phyloP scores from a whole-genome alignment of 1,284 basidiomycete species.

The Cryptococcus amylolentus region DNA sequence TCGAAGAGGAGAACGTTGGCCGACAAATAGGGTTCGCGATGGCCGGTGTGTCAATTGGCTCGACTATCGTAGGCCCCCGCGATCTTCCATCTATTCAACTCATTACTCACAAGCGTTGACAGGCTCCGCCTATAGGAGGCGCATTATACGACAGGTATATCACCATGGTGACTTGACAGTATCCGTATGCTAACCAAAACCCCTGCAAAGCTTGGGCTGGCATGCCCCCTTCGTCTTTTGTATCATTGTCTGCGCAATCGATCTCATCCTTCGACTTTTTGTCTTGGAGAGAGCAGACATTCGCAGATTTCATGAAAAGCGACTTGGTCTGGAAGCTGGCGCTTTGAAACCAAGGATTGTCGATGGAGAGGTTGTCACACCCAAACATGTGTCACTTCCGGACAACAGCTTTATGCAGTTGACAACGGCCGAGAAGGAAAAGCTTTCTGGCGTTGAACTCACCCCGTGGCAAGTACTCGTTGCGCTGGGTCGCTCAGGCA shows the following conservation, averaged over 20 bases:
- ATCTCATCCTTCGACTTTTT: slow-evolving; percentile 57
- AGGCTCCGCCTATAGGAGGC: slow-evolving; percentile 64
- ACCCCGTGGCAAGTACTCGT: slow-evolving; percentile 51
- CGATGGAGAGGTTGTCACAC: not conserved
- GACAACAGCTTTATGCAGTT: not conserved
- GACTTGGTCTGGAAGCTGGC: not conserved
- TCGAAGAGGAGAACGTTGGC: slow-evolving; percentile 59
- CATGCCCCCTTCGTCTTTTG: slow-evolving; percentile 70
- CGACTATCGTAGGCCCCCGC: slow-evolving; percentile 51
- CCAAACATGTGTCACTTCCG: slow-evolving; percentile 1
- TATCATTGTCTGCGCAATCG: slow-evolving; percentile 59
- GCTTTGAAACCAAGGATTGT: not conserved
- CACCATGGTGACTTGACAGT: not conserved
- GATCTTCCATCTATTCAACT: not conserved
- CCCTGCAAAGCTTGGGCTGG: slow-evolving; percentile 57
- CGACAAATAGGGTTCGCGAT: slow-evolving; percentile 70
- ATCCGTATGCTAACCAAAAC: not conserved
- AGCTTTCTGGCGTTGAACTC: slow-evolving; percentile 24
- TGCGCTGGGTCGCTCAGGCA: slow-evolving; percentile 55
- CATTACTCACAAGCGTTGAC: not conserved
- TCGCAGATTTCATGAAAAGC: slow-evolving; percentile 11
- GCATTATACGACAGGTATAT: slow-evolving; percentile 55
- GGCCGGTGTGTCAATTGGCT: slow-evolving; percentile 63
- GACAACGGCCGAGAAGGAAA: slow-evolving; percentile 1
- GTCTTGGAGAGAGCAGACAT: slow-evolving; percentile 53